Base-by-base conservation (phyloP, 176 grass and related monocot genomes). In the Guadua angustifolia region DNA sequence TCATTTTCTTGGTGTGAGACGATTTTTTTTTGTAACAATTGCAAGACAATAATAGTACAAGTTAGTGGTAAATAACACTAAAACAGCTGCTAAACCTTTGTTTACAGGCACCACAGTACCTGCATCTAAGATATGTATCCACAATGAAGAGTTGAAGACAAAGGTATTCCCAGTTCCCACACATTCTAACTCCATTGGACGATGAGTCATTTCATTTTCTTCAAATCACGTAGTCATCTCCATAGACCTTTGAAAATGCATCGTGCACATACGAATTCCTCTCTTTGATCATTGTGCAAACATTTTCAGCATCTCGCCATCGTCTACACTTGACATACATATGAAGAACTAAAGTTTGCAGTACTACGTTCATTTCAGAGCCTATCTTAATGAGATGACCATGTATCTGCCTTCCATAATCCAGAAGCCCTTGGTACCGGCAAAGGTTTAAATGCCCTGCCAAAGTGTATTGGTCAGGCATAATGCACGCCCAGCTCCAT, bases 161-260 rank as follows among this genome's bases (percentile, higher is more conserved):
- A 32, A 4, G 1, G 15, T 33, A 44, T 66, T 88, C 46, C 63
- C 38, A 7, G 35, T 66, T 88, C 46, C 63, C 38, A 7, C 15
- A 63, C 22, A 57, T 78, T 47, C 25, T 26, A 18, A 78, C 66
- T 90, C 65, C 9, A 84, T 1, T 69, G 21, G 38, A 80, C 4
- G 16, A 74, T 46, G 13, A 55, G 21, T 8, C 17, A 46, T 66
- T 38, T 26, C 53, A n/a, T 66, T 86, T 17, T 79, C 57, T 55
- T 90, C 50, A 90, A 32, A 90, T 86, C 4, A 90, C 83, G 74
- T 83, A 90, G 22, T 78, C 88, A 5, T 90, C 84, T 87, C 89
- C 69, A 74, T 83, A 87, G 3, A 90, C 80, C 75, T 90, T 90
- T 47, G 71, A 74, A 77, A 90, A 87, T 61, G 80, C 88, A 61